Evolutionary conservation across 257 asterid genomes (phyloP).

Genomic region (Scutellaria galericulata): DNA sequence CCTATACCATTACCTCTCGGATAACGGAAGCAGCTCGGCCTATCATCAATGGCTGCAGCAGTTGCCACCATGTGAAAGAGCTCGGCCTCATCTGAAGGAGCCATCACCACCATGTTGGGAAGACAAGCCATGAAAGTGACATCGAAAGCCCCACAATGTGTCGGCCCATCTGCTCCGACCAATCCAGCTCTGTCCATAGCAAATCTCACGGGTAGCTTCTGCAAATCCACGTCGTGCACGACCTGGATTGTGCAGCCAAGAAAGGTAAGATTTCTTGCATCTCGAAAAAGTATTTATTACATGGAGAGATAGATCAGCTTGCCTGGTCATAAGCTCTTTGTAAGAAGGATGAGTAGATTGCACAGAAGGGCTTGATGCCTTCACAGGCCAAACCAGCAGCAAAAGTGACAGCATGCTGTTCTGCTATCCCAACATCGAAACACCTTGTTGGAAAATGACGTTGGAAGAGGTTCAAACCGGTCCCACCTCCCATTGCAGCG

Average conservation of each 20-base stretch:
- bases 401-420: constrained; percentile 96
- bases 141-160: constrained; percentile 93
- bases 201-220: constrained; percentile 94
- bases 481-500: constrained; percentile 99
- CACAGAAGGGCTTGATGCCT: constrained; percentile 91
- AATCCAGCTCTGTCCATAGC: constrained; percentile 97
- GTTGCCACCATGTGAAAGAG: constrained; percentile 97
- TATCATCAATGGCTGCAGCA: constrained; percentile 89
- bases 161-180: constrained; percentile 98
- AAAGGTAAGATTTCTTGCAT: constrained; percentile 7
- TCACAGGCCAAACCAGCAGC: constrained; percentile 99
- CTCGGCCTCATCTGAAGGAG: constrained; percentile 92
- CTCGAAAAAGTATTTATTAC: background rate
- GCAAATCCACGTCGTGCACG: constrained; percentile 94
- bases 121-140: constrained; percentile 92
- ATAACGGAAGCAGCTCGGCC: constrained; percentile 91
- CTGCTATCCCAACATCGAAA: constrained; percentile 96
- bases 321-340: constrained; percentile 97
- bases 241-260: constrained; percentile 54
- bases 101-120: constrained; percentile 99
- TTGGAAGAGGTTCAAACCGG: constrained; percentile 87
- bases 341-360: constrained; percentile 89
- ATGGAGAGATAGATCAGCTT: constrained; percentile 26
- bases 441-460: constrained; percentile 86
- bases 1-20: constrained; percentile 97